Base-by-base conservation (phyloP, 192 early-diverging fungal genomes). In the Linnemannia zychae region DNA sequence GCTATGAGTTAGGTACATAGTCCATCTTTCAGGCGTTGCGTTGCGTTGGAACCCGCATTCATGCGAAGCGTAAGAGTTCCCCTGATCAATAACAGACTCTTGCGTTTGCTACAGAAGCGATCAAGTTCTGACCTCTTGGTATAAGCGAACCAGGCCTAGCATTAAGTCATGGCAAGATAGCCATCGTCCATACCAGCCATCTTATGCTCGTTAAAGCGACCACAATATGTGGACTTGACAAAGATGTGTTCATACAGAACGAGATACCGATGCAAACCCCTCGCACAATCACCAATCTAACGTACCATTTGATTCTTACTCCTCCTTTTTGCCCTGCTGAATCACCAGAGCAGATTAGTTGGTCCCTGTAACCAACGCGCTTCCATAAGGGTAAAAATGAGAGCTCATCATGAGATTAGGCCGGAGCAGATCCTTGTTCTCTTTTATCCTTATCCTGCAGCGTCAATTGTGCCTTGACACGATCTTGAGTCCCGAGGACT, bases 131-230 rank as follows among this genome's bases (percentile, higher is more conserved):
- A 24, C 88, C 89, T 20, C 79, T 75, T 0, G 90, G 90, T 9
- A 91, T 37, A n/a, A 86, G 89, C 12, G 89, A 88, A 7, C 90
- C 88, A 2, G 89, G 88, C 4, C 90, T 79, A 7, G 75, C 78
- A 48, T 84, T 74, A 11, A 91, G 71, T 74, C 76, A 82, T 31
- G 88, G 81, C 69, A 86, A 49, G 20, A 88, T 67, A 2, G 71
- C 78, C 7, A 90, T 76, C 15, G 90, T 83, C 79, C 88, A 90
- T 0, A 78, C 3, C 4, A 88, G 67, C 90, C 90, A 91, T 89
- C 90, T 90, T 6, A 88, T 75, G 0, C 89, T 89, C 11, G 84
- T 87, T 33, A 90, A 74, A 0, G 82, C 80, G 22, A 86, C 87
- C 17, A 78, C 87, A 38, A 89, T 71, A 60, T 87, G 82, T 13